Conservation (phyloP, 768 basidiomycete genomes). For the Naganishia friedmannii region DNA sequence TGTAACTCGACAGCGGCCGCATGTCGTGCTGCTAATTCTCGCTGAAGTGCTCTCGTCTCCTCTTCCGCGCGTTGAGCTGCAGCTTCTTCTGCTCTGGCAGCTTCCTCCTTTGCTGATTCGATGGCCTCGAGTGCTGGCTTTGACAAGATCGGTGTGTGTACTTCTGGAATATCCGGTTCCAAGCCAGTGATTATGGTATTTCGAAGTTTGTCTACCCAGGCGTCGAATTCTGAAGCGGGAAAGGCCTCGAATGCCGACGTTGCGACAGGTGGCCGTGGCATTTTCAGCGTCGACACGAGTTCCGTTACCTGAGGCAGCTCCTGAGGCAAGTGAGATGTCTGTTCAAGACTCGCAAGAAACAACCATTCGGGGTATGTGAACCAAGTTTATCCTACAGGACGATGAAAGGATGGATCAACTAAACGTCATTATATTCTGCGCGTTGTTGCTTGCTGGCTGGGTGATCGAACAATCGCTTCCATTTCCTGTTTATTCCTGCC, state of each 20-base stretch:
- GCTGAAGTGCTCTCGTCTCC: background rate
- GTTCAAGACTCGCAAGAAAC: background rate
- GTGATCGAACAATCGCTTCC: background rate
- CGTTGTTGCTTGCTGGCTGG: background rate
- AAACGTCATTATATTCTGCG: background rate
- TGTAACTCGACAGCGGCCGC: background rate
- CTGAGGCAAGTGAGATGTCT: background rate
- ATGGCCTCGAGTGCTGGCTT: constrained; percentile 10
- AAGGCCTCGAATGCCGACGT: constrained; percentile 26
- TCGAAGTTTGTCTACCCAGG: constrained; percentile 27
- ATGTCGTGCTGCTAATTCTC: background rate
- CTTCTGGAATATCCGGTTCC: constrained; percentile 14
- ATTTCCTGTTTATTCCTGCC: no score
- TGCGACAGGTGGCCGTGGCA: constrained; percentile 13
- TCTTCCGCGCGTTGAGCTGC: constrained; percentile 7
- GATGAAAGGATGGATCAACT: no score
- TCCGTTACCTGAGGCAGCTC: background rate
- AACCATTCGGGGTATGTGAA: background rate
- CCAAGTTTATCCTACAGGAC: background rate
- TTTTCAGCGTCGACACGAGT: background rate
- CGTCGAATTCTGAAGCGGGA: constrained; percentile 26
- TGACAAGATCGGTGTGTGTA: background rate
- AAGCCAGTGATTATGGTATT: constrained; percentile 26
- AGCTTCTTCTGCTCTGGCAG: constrained; percentile 1
- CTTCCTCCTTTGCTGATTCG: constrained; percentile 4